Evolutionary conservation across 2,329 filamentous ascomycete genomes (phyloP).

Genomic region (Neonectria neomacrospora): DNA sequence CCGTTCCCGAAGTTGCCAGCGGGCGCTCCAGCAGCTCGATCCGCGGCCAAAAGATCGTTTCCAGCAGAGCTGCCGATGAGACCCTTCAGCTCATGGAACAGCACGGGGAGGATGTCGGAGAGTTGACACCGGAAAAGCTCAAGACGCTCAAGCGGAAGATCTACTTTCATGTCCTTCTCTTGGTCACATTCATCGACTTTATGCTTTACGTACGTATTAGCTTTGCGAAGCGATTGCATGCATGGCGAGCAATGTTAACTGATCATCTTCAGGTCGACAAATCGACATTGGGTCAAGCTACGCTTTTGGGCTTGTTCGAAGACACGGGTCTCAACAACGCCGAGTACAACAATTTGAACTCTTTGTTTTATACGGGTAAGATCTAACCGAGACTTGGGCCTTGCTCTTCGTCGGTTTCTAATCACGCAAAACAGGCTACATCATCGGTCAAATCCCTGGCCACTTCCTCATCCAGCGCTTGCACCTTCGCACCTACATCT

Average conservation of each 20-base stretch:
- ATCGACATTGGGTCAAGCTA: slow-evolving; percentile 19
- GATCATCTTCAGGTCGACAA: slow-evolving; percentile 15
- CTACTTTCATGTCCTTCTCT: neutral
- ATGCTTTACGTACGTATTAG: slow-evolving; percentile 2
- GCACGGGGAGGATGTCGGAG: slow-evolving; percentile 11
- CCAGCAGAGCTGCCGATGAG: slow-evolving; percentile 17
- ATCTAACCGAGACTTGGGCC: no score
- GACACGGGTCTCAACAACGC: slow-evolving; percentile 22
- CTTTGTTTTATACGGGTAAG: slow-evolving; percentile 21
- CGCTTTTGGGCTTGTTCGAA: slow-evolving; percentile 23
- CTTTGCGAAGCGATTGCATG: neutral
- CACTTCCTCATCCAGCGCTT: slow-evolving; percentile 27
- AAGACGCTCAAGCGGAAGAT: slow-evolving; percentile 9
- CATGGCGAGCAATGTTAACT: neutral
- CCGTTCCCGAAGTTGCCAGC: neutral
- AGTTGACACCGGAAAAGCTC: slow-evolving; percentile 8
- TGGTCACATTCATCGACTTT: slow-evolving; percentile 13
- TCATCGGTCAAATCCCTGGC: slow-evolving; percentile 22
- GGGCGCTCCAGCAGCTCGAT: slow-evolving; percentile 13
- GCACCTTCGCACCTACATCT: slow-evolving; percentile 22
- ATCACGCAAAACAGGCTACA: slow-evolving; percentile 14
- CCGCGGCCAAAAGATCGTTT: slow-evolving; percentile 2
- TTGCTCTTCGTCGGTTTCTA: neutral
- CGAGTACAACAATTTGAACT: slow-evolving; percentile 29
- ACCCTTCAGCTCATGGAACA: slow-evolving; percentile 19